Conservation (phyloP, 352 stramenopile species). For the Globisporangium rhizosaccharum region DNA sequence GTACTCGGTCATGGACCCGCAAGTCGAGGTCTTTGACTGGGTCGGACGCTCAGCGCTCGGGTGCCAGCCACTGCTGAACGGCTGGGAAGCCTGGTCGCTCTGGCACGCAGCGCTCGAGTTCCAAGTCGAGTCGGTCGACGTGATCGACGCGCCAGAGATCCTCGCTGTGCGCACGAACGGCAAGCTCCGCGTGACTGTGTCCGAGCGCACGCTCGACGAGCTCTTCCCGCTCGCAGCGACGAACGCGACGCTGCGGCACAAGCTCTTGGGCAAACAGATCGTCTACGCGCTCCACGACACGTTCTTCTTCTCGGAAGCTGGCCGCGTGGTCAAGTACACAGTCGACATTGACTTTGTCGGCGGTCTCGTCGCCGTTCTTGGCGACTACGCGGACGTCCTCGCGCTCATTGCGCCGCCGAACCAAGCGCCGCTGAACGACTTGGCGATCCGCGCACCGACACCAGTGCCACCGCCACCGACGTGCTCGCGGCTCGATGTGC, state of each 20-base stretch:
- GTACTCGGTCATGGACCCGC: slow-evolving; percentile 32
- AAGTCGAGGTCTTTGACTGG: slow-evolving; percentile 40
- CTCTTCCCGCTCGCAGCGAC: slow-evolving; percentile 32
- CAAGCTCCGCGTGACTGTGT: slow-evolving; percentile 28
- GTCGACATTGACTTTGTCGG: slow-evolving; percentile 35
- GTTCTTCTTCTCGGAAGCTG: slow-evolving; percentile 38
- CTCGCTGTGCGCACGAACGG: slow-evolving; percentile 31
- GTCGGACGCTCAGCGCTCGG: slow-evolving; percentile 28
- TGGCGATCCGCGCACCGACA: slow-evolving; percentile 21
- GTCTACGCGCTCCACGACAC: slow-evolving; percentile 36
- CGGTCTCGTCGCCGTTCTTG: slow-evolving; percentile 25
- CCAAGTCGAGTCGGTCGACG: slow-evolving; percentile 29
- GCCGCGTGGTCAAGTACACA: slow-evolving; percentile 36
- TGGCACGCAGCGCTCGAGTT: slow-evolving; percentile 36
- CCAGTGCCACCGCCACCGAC: neutral
- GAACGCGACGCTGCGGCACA: slow-evolving; percentile 18
- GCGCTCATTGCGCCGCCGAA: slow-evolving; percentile 17
- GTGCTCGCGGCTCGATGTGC: slow-evolving; percentile 28
- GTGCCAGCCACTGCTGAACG: slow-evolving; percentile 25
- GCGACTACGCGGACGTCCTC: slow-evolving; percentile 30
- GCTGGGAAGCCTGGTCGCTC: slow-evolving; percentile 31
- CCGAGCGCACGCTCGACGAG: slow-evolving; percentile 30
- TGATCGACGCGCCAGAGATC: slow-evolving; percentile 25
- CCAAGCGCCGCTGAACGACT: slow-evolving; percentile 24
- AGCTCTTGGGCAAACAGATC: slow-evolving; percentile 32